Base-by-base conservation (phyloP, 495 filamentous ascomycete species). In the Xeromyces bisporus region DNA sequence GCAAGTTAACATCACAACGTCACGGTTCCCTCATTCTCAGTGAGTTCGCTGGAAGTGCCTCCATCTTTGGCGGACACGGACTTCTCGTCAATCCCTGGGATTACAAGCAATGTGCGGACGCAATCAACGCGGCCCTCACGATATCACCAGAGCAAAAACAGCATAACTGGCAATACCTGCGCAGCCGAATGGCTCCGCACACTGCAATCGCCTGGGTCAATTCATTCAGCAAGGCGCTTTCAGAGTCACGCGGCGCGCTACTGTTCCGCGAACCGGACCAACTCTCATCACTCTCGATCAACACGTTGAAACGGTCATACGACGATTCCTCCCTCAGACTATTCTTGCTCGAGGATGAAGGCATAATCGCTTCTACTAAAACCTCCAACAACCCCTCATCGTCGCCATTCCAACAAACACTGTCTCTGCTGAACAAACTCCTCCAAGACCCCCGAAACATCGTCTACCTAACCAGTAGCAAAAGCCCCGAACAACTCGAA, bases 41-140 rank as follows among this genome's bases (percentile, higher is more conserved):
- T 35, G 85, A 93, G 49, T 93, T 93, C 47, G 85, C 83, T n/a
- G 85, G 85, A 21, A 85, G 77, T 40, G 73, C 84, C 9, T 76
- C 76, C 1, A 64, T 92, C 10, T 87, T 93, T 44, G 69, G 68
- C 3, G 71, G 68, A 9, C 64, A 77, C 26, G 43, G 48, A 10
- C 64, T 93, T 18, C 67, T 78, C 1, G 76, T 92, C 33, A 93
- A 93, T 42, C 85, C 85, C 11, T 93, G 85, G 85, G 77, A 91
- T 47, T 85, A 87, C 51, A 69, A 69, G 9, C 66, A 75, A 42
- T 84, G 79, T 41, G 80, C 84, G 18, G 64, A 79, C 3, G 76
- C 80, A 8, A 80, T 93, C 55, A 71, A 73, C 34, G 56, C 51
- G 14, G 79, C 81, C 3, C 61, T 92, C 7, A 75, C 78, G 43